A percentile compares a stretch with the other conserved stretches of the same genome.
These are phyloP conservation scores for Beta vulgaris DNA, from an alignment of 148 eudicot species.

Conservation along the genomic window DNA sequence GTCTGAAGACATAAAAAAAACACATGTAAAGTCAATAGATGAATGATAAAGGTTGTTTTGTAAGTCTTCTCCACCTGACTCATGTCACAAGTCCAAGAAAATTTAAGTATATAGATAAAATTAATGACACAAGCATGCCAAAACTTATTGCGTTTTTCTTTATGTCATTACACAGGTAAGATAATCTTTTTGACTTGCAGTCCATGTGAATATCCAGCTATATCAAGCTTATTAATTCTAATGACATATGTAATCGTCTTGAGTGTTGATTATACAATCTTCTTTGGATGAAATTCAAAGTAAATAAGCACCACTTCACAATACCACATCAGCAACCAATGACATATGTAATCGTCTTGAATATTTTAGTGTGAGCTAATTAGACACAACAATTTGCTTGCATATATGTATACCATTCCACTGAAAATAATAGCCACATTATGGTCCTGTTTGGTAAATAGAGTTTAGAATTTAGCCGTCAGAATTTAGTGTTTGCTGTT, in stretches of 20 bases:
- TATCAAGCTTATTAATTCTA: background rate
- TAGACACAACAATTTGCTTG: background rate
- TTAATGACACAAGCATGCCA: background rate
- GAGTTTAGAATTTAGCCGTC: too few species aligned
- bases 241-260: background rate
- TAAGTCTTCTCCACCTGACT: background rate
- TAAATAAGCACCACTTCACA: background rate
- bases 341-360: too few species aligned
- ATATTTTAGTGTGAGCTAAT: background rate
- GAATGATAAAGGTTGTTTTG: background rate
- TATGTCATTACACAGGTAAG: background rate
- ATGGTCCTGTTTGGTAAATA: too few species aligned
- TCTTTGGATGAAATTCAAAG: background rate
- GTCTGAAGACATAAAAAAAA: conserved; percentile 40
- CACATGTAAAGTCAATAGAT: background rate
- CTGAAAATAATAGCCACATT: background rate
- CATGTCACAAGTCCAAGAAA: background rate
- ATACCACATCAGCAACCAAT: background rate
- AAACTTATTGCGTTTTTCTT: background rate
- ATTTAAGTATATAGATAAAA: background rate
- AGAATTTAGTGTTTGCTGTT: too few species aligned
- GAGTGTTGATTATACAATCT: background rate
- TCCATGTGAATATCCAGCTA: background rate
- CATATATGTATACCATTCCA: background rate
- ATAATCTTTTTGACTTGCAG: background rate